These are phyloP conservation scores for Aspergillus bridgeri DNA, from an alignment of 495 filamentous ascomycete species.

Conservation along the genomic window DNA sequence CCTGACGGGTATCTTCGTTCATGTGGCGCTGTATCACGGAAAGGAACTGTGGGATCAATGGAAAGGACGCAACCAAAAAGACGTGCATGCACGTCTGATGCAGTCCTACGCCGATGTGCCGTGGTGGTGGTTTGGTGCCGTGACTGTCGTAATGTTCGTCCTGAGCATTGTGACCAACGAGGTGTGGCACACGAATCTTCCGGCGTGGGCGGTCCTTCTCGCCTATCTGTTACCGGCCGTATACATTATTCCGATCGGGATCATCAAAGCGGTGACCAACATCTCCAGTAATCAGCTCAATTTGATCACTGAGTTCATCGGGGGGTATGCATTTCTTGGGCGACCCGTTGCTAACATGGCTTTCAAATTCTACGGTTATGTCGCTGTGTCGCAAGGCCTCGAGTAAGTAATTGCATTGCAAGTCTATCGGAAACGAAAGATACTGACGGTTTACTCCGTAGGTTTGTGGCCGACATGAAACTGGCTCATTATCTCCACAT, in stretches of 20 bases:
- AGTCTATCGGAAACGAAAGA: slow-evolving; percentile 29
- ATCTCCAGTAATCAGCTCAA: slow-evolving; percentile 64
- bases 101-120: slow-evolving; percentile 33
- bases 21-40: slow-evolving; percentile 63
- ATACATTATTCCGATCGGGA: slow-evolving; percentile 45
- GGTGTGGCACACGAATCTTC: slow-evolving; percentile 61
- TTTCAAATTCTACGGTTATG: slow-evolving; percentile 75
- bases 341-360: slow-evolving; percentile 66
- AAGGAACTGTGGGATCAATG: slow-evolving; percentile 60
- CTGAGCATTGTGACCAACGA: slow-evolving; percentile 62
- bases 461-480: slow-evolving; percentile 73
- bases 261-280: slow-evolving; percentile 63
- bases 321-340: slow-evolving; percentile 67
- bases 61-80: slow-evolving; percentile 55
- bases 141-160: slow-evolving; percentile 50
- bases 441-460: slow-evolving; percentile 27
- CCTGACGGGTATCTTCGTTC: slow-evolving; percentile 61
- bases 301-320: slow-evolving; percentile 68
- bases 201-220: slow-evolving; percentile 66
- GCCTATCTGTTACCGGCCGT: slow-evolving; percentile 46
- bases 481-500: slow-evolving; percentile 76
- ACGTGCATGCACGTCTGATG: slow-evolving; percentile 46
- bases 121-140: slow-evolving; percentile 42
- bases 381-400: slow-evolving; percentile 55
- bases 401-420: slow-evolving; percentile 38